Evolutionary conservation across 2,329 filamentous ascomycete species (phyloP), one percentile per base, ranked within the genome.

Genomic region (Fusarium albidum): DNA sequence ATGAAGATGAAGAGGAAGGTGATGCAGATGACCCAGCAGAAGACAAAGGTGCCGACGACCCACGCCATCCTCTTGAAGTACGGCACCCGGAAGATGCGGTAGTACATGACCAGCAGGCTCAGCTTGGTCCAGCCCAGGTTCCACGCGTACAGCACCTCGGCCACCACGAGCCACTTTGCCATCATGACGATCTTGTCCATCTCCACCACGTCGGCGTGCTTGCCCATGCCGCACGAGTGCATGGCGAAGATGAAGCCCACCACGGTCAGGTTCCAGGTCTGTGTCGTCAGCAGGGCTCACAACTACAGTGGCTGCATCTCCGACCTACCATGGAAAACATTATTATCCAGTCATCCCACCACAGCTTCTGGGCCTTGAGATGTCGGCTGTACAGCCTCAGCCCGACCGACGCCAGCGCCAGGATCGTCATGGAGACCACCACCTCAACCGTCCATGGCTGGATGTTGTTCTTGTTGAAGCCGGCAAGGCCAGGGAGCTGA

Each of bases 321-420:
- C 11, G 5, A n/a, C 57, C 53, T 46, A 80, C 78, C 78, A 78
- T 76, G 1, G 79, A 80, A 43, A 75, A 79, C 0, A 80, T 50
- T 49, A 81, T 77, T 64, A 79, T 70, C 63, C 73, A 80, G 61
- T 81, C 79, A 67, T 81, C 79, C 79, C 77, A 80, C 79, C 79
- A 81, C 6, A 80, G 61, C 52, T 66, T 63, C 49, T 79, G 77
- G 3, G 66, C 72, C 38, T 76, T 77, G 37, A 78, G 64, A 41
- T 71, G 70, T 10, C 78, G 75, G 49, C 75, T 75, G 25, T 73
- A 47, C 6, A 81, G 42, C 3, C 79, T 72, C 12, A 80, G 63
- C n/a, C 32, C 65, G 11, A 80, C 75, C 3, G 70, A 65, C 1
- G 71, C 31, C 14, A 75, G 55, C 3, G 77, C 73, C 21, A 81